Conservation (phyloP, 1,284 basidiomycete genomes). For the Microbotryum scabiosae region DNA sequence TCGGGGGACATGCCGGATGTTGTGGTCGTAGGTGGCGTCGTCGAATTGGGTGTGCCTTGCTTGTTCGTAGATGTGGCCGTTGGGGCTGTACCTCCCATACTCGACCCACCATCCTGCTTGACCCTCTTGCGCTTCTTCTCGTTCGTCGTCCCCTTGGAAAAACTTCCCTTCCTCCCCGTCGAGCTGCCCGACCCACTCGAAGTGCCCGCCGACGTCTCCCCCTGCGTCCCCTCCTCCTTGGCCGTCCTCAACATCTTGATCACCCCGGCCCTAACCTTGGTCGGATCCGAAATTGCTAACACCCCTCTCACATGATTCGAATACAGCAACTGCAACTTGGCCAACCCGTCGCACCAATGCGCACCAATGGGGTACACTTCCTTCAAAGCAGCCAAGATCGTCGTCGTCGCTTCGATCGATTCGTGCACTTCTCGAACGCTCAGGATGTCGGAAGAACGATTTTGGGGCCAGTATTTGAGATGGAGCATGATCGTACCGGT, state of each 20-base stretch:
- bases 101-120: no score
- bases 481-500: constrained; percentile 28
- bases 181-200: no score
- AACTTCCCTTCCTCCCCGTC: no score
- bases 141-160: no score
- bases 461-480: constrained; percentile 27
- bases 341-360: constrained; percentile 26
- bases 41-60: no score
- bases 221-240: constrained; percentile 7
- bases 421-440: no score
- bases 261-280: constrained; percentile 25
- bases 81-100: no score
- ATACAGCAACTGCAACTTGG: constrained; percentile 24
- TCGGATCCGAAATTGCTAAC: constrained; percentile 24
- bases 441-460: neutral
- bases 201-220: no score
- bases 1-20: no score
- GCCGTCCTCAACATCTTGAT: constrained; percentile 25
- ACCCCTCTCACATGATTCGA: constrained; percentile 8
- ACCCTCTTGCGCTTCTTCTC: no score
- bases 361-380: constrained; percentile 27
- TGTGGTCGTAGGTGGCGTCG: no score
- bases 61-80: no score
- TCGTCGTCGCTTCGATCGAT: neutral
- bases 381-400: constrained; percentile 15